A percentile compares a stretch with the other conserved stretches of the same genome.
phyloP scores from a whole-genome alignment of 768 basidiomycete species.

The Cystofilobasidium bisporidii region DNA sequence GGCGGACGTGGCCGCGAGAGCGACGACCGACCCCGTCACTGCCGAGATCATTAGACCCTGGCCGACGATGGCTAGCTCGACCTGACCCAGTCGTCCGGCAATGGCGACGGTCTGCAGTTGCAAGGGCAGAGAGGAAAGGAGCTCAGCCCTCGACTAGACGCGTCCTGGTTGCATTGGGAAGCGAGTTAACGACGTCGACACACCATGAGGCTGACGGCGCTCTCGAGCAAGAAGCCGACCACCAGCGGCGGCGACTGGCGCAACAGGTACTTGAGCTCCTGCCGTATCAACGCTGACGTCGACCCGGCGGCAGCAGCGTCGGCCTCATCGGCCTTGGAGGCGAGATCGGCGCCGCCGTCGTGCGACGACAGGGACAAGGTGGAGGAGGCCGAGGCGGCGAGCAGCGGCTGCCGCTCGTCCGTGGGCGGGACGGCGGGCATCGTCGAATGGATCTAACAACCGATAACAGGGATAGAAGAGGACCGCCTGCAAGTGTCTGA shows the following conservation, averaged over 20 bases:
- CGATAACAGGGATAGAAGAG: too few species aligned
- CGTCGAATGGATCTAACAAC: too few species aligned
- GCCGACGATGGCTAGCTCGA: constrained; percentile 15
- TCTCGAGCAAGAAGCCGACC: constrained; percentile 20
- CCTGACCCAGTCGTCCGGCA: constrained; percentile 9
- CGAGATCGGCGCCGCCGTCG: background rate
- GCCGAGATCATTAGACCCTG: constrained; percentile 15
- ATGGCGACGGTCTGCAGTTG: constrained; percentile 7
- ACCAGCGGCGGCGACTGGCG: constrained; percentile 2
- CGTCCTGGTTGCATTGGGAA: too few species aligned
- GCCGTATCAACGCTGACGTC: background rate
- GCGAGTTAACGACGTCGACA: too few species aligned
- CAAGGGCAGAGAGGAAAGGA: too few species aligned
- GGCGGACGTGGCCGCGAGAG: constrained; percentile 48
- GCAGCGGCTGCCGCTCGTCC: constrained; percentile 9
- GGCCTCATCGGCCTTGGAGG: background rate
- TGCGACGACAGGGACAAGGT: background rate
- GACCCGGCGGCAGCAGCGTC: background rate
- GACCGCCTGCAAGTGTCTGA: too few species aligned
- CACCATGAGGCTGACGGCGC: background rate
- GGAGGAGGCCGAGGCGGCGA: background rate
- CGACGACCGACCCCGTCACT: constrained; percentile 15
- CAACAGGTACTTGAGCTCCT: constrained; percentile 9
- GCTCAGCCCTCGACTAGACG: too few species aligned
- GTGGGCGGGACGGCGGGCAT: background rate